Evolutionary conservation across 169 alveolate species (phyloP).

Genomic region (Cyclospora cayetanensis): DNA sequence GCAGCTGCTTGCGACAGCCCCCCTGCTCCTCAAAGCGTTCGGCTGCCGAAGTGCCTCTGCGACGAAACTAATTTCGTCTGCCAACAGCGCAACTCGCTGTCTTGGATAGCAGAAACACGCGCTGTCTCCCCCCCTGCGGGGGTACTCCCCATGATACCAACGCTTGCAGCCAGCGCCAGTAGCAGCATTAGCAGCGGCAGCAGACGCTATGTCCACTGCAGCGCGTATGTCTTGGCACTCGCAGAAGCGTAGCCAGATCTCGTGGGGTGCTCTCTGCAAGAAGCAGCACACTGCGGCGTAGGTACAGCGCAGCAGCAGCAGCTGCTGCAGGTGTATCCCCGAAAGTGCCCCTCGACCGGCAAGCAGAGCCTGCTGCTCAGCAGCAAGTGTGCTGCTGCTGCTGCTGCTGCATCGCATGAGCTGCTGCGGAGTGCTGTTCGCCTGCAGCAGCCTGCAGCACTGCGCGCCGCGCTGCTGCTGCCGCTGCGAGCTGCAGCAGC

Average conservation of each 20-base stretch:
- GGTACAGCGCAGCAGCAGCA: conserved; percentile 33
- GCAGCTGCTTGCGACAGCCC: not conserved
- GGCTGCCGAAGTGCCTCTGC: conserved; percentile 43
- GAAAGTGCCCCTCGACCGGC: conserved; percentile 7
- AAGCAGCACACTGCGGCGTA: conserved; percentile 48
- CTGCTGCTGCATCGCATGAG: conserved; percentile 49
- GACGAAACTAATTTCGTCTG: conserved; percentile 1
- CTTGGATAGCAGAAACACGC: conserved; percentile 33
- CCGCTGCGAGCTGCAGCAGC: conserved; percentile 26
- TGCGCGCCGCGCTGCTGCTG: conserved; percentile 12
- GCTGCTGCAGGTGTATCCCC: conserved; percentile 18
- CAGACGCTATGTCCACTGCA: not conserved
- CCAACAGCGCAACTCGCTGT: not conserved
- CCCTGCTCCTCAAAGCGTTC: not conserved
- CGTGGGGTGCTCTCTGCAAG: not conserved
- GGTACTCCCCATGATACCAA: not conserved
- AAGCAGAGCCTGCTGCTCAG: conserved; percentile 56
- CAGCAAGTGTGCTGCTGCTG: conserved; percentile 36
- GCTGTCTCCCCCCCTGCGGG: not conserved
- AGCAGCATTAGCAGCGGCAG: not conserved
- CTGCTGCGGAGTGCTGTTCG: not conserved
- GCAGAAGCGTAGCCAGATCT: conserved; percentile 5
- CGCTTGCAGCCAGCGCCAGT: not conserved
- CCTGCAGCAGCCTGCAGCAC: conserved; percentile 21
- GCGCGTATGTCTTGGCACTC: not conserved